phyloP scores from a whole-genome alignment of 2,329 filamentous ascomycete genomes.

The Xylariaceae sp. region DNA sequence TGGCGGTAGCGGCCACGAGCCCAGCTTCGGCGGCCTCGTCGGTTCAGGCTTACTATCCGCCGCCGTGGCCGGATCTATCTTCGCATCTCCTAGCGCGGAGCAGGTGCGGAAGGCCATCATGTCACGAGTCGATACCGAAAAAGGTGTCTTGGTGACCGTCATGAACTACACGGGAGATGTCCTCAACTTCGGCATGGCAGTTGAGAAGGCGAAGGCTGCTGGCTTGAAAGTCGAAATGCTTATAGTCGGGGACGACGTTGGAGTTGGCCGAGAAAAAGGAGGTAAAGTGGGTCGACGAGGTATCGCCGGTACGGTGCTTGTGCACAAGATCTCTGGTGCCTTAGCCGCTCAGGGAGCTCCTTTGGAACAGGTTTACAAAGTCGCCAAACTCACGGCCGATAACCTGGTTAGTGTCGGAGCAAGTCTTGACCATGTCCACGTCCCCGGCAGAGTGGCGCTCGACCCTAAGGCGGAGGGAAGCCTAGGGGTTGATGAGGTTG shows the following conservation, averaged over 20 bases:
- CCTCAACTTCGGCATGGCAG: slow-evolving; percentile 88
- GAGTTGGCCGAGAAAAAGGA: slow-evolving; percentile 73
- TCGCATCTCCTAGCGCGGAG: slow-evolving; percentile 75
- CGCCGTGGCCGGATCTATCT: slow-evolving; percentile 82
- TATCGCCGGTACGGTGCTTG: slow-evolving; percentile 84
- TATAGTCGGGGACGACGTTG: slow-evolving; percentile 87
- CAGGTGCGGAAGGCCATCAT: slow-evolving; percentile 76
- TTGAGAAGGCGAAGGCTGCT: slow-evolving; percentile 82
- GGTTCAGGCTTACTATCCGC: slow-evolving; percentile 75
- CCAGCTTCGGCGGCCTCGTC: slow-evolving; percentile 81
- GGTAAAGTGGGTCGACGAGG: slow-evolving; percentile 92
- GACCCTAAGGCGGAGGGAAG: slow-evolving; percentile 49
- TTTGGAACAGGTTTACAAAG: slow-evolving; percentile 66
- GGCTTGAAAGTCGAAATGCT: slow-evolving; percentile 82
- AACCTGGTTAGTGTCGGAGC: slow-evolving; percentile 84
- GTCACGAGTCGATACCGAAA: slow-evolving; percentile 63
- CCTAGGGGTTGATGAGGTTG: slow-evolving; percentile 54
- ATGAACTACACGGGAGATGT: slow-evolving; percentile 95
- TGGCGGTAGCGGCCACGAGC: slow-evolving; percentile 87
- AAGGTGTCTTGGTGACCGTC: slow-evolving; percentile 81
- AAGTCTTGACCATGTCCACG: slow-evolving; percentile 86
- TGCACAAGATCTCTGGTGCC: slow-evolving; percentile 87
- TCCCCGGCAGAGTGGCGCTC: slow-evolving; percentile 66
- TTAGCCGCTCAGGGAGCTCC: slow-evolving; percentile 66
- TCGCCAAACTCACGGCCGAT: slow-evolving; percentile 66